Conservation (phyloP, 345 rosid species). For the Acer campestre region DNA sequence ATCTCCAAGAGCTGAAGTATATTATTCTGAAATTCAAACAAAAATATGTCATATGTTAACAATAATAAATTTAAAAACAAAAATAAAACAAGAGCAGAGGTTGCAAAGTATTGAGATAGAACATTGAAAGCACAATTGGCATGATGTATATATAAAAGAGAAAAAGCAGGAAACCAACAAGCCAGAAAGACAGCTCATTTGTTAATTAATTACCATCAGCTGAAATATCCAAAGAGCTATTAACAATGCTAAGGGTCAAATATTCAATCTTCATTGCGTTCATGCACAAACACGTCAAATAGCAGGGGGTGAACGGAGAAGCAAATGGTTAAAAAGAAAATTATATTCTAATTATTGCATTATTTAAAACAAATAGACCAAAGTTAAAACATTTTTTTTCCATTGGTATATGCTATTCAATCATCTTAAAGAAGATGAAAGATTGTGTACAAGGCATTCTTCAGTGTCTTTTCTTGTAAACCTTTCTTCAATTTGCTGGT, state of each 20-base stretch:
- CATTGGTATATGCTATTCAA: neutral
- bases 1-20: constrained; percentile 68
- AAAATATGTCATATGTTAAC: constrained; percentile 16
- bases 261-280: neutral
- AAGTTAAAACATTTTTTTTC: neutral
- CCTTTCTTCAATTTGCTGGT: neutral
- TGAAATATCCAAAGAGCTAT: neutral
- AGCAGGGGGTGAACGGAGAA: neutral
- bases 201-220: neutral
- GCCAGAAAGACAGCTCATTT: neutral
- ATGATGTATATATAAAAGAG: neutral
- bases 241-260: neutral
- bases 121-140: constrained; percentile 9
- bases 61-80: constrained; percentile 8
- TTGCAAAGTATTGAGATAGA: neutral
- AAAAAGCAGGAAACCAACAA: neutral
- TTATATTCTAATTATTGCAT: neutral
- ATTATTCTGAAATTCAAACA: constrained; percentile 52
- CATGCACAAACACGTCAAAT: neutral
- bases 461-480: neutral
- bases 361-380: neutral
- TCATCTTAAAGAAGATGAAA: neutral
- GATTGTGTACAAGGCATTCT: neutral
- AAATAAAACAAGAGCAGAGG: neutral
- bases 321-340: constrained; percentile 1